These are phyloP conservation scores for Blastobotrys mokoenaii DNA, from an alignment of 805 yeast species.

Conservation along the genomic window DNA sequence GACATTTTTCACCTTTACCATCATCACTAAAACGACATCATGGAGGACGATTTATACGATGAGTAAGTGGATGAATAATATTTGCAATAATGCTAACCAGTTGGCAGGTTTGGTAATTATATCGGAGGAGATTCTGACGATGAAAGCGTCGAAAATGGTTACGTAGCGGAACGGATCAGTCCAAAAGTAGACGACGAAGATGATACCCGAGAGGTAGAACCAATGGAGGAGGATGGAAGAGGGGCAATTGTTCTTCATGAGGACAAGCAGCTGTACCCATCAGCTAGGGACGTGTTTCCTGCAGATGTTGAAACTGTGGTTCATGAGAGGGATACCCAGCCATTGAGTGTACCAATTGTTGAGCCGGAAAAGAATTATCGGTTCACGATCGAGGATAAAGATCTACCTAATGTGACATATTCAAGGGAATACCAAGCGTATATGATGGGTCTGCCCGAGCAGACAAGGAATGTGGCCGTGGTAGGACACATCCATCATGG, in stretches of 20 bases:
- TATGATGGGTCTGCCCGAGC: slow-evolving; percentile 45
- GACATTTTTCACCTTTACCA: too few relatives aligned
- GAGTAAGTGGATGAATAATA: slow-evolving; percentile 37
- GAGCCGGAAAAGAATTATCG: slow-evolving; percentile 38
- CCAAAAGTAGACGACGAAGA: slow-evolving; percentile 6
- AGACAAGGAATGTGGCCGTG: slow-evolving; percentile 64
- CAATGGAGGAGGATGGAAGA: slow-evolving; percentile 14
- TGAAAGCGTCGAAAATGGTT: slow-evolving; percentile 12
- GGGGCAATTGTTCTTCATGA: slow-evolving; percentile 35
- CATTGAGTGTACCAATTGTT: slow-evolving; percentile 56
- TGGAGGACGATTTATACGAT: slow-evolving; percentile 64
- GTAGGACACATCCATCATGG: slow-evolving; percentile 83
- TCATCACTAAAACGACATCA: slow-evolving; percentile 13
- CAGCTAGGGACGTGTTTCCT: slow-evolving; percentile 43
- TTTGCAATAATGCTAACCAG: slow-evolving; percentile 3
- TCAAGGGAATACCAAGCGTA: slow-evolving; percentile 54
- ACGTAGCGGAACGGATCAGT: slow-evolving; percentile 11
- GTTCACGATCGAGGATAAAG: slow-evolving; percentile 42
- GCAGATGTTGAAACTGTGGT: slow-evolving; percentile 58
- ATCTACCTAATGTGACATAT: slow-evolving; percentile 52
- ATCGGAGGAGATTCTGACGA: slow-evolving; percentile 26
- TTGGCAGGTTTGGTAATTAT: slow-evolving; percentile 27
- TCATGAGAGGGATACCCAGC: slow-evolving; percentile 44
- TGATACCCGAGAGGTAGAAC: slow-evolving; percentile 5
- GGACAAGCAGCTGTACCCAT: slow-evolving; percentile 37